These are phyloP conservation scores for Pecoramyces ruminantium DNA, from an alignment of 192 early-diverging fungal species.

Conservation along the genomic window DNA sequence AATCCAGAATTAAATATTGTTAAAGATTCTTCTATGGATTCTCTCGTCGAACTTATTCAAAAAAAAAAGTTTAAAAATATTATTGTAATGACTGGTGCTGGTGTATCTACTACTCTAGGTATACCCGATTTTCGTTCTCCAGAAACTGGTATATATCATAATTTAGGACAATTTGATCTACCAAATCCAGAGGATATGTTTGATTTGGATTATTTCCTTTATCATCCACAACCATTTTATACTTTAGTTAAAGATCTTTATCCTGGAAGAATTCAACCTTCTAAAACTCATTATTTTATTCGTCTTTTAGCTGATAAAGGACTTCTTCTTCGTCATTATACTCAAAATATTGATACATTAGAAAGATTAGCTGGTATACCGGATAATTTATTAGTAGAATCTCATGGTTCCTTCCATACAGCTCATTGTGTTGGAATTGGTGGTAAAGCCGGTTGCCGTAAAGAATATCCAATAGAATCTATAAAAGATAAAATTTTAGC, in stretches of 20 bases:
- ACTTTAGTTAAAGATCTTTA: neutral
- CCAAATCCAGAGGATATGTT: neutral
- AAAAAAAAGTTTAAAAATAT: neutral
- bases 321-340: neutral
- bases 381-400: neutral
- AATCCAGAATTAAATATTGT: no score
- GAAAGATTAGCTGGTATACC: neutral
- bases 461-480: neutral
- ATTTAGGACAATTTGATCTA: neutral
- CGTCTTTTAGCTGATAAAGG: neutral
- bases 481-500: neutral
- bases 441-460: neutral
- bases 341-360: neutral
- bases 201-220: neutral
- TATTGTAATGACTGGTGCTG: neutral
- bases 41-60: no score
- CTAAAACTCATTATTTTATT: neutral
- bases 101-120: neutral
- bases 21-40: no score
- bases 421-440: neutral
- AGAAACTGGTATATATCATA: neutral
- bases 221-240: neutral
- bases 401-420: neutral
- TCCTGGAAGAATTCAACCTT: neutral
- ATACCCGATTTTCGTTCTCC: neutral